These are phyloP conservation scores for Diaporthe amygdali DNA, from an alignment of 2,329 filamentous ascomycete genomes.

Conservation along the genomic window DNA sequence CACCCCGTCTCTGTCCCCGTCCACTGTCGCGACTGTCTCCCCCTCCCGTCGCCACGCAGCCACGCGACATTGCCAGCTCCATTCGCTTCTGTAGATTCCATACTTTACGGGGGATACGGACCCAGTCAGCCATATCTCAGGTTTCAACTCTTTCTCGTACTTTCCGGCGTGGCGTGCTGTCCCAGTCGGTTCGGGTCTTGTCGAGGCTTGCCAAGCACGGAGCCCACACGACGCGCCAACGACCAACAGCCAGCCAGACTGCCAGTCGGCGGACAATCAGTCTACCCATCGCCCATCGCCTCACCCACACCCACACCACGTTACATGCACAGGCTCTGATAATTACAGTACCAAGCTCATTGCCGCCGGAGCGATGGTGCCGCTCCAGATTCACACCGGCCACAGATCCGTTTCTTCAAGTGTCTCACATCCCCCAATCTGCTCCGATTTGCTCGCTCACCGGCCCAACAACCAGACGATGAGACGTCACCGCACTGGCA, in stretches of 20 bases:
- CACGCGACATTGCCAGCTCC: slow-evolving; percentile 2
- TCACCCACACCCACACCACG: neutral
- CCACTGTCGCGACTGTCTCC: too few relatives aligned
- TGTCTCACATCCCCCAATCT: slow-evolving; percentile 8
- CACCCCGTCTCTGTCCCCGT: neutral
- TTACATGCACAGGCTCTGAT: neutral
- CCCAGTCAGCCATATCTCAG: neutral
- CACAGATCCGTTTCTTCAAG: slow-evolving; percentile 13
- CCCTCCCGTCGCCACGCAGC: neutral
- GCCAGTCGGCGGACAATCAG: neutral
- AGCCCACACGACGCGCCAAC: neutral
- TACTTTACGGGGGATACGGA: neutral
- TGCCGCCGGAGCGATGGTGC: slow-evolving; percentile 4
- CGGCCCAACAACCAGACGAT: slow-evolving; percentile 2
- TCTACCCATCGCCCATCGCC: neutral
- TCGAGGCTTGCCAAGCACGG: slow-evolving; percentile 8
- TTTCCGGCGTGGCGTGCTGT: neutral
- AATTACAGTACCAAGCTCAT: slow-evolving; percentile 8
- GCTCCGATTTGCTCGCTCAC: slow-evolving; percentile 11
- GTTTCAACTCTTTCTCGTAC: neutral
- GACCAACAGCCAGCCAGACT: neutral
- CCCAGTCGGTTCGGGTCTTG: neutral
- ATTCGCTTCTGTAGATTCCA: neutral
- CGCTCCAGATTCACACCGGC: slow-evolving; percentile 15
- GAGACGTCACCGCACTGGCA: slow-evolving; percentile 16